These are phyloP conservation scores for Trifolium repens DNA, from an alignment of 306 rosid species.

Conservation along the genomic window DNA sequence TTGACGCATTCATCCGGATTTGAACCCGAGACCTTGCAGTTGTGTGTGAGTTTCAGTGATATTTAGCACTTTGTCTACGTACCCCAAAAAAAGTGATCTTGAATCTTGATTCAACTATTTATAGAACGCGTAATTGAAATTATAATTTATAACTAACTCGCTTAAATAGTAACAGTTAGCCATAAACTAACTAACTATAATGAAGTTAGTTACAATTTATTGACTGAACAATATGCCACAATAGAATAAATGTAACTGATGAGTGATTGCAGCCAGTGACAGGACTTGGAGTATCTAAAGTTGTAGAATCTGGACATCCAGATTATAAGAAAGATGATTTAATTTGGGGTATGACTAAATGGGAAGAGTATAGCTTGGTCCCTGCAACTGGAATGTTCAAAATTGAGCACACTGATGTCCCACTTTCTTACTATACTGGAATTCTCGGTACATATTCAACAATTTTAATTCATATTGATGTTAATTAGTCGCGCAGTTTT, in stretches of 20 bases:
- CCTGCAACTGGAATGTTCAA: slow-evolving; percentile 27
- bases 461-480: background rate
- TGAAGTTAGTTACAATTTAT: background rate
- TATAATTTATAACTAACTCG: too few species aligned
- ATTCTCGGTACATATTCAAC: slow-evolving; percentile 37
- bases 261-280: slow-evolving; percentile 44
- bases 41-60: too few species aligned
- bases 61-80: too few species aligned
- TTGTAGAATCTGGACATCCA: slow-evolving; percentile 49
- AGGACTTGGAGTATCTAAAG: slow-evolving; percentile 48
- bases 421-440: slow-evolving; percentile 50
- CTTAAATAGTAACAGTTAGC: too few species aligned
- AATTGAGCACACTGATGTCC: slow-evolving; percentile 45
- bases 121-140: too few species aligned
- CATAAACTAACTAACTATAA: too few species aligned
- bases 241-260: background rate
- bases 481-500: background rate
- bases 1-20: too few species aligned
- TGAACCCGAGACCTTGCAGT: too few species aligned
- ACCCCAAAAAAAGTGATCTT: too few species aligned
- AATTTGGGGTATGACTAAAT: slow-evolving; percentile 50
- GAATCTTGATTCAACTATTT: too few species aligned
- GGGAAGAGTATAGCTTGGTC: slow-evolving; percentile 54
- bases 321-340: slow-evolving; percentile 52
- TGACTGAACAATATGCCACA: background rate